These are phyloP conservation scores for Tremella mesenterica DNA, from an alignment of 768 basidiomycete genomes.

Conservation along the genomic window DNA sequence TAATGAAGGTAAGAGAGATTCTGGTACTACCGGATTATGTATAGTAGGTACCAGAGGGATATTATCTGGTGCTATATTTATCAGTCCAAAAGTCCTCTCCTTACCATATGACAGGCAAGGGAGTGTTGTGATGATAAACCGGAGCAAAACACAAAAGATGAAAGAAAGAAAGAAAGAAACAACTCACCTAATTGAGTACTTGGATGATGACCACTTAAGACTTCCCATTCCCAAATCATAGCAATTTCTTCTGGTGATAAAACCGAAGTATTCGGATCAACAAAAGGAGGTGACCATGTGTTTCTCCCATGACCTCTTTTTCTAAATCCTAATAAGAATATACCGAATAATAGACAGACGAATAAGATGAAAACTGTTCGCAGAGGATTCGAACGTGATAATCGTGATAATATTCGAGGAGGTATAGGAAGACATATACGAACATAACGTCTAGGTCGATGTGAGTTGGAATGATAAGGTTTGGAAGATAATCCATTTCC, in stretches of 20 bases:
- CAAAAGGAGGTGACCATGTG: conserved; percentile 41
- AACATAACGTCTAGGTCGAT: conserved; percentile 13
- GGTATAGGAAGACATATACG: conserved; percentile 42
- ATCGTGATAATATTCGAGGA: conserved; percentile 23
- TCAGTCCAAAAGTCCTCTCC: neutral
- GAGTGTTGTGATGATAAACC: neutral
- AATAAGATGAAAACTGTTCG: conserved; percentile 17
- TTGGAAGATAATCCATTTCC: conserved; percentile 9
- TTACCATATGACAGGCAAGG: neutral
- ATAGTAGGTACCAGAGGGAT: conserved; percentile 30
- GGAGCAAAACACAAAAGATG: too few species aligned
- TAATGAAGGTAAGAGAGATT: conserved; percentile 23
- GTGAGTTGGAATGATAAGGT: conserved; percentile 1
- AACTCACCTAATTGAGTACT: conserved; percentile 65
- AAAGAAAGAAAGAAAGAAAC: too few species aligned
- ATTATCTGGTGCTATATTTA: conserved; percentile 31
- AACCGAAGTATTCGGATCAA: conserved; percentile 42
- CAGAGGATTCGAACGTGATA: conserved; percentile 22
- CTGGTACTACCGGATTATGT: conserved; percentile 42
- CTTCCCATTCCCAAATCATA: conserved; percentile 92
- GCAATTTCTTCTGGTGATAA: conserved; percentile 58
- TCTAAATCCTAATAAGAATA: conserved; percentile 33
- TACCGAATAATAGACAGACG: conserved; percentile 9
- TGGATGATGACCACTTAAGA: conserved; percentile 87
- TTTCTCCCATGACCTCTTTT: conserved; percentile 22